Conservation (phyloP, 257 asterid genomes). For the Solanum infundibuliforme region DNA sequence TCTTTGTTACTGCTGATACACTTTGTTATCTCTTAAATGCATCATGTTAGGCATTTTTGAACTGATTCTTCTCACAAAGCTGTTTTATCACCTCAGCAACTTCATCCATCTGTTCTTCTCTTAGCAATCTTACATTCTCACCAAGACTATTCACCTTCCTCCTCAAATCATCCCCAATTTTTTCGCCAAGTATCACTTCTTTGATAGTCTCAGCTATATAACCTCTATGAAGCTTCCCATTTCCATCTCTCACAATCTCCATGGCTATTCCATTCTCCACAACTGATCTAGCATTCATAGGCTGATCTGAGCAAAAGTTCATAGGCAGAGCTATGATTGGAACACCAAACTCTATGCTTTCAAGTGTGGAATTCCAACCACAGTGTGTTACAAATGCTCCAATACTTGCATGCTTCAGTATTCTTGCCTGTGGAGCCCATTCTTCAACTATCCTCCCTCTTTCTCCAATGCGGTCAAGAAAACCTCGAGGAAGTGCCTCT, state of each 20-base stretch:
- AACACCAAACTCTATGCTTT: neutral
- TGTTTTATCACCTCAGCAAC: neutral
- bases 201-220: neutral
- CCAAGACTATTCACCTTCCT: neutral
- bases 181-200: neutral
- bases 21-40: neutral
- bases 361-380: conserved; percentile 1
- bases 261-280: neutral
- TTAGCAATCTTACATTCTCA: neutral
- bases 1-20: neutral
- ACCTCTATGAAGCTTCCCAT: neutral
- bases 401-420: neutral
- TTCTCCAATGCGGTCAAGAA: neutral
- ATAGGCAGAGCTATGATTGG: neutral
- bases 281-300: neutral
- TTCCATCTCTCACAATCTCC: neutral
- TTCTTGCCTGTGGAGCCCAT: neutral
- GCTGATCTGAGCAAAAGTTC: neutral
- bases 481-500: conserved; percentile 19
- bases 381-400: conserved; percentile 2
- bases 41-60: neutral
- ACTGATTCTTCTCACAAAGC: neutral
- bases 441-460: neutral
- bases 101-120: neutral
- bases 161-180: neutral